Evolutionary conservation across 2,329 filamentous ascomycete species (phyloP).

Genomic region (Sclerotinia trifoliorum): DNA sequence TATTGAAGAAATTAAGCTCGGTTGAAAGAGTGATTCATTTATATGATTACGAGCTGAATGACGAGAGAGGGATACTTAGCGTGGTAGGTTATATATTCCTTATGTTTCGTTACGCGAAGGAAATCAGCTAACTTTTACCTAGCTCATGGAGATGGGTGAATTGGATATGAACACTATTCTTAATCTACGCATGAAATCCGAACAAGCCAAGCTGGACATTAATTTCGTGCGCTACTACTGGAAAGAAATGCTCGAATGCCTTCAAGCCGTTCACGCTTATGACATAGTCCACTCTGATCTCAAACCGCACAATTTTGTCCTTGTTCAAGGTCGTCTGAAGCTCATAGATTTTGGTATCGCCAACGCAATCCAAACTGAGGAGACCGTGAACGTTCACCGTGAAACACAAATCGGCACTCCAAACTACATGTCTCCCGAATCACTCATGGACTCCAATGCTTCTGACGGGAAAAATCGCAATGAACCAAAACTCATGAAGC

Average conservation of each 20-base stretch:
- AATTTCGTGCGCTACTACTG: conserved; percentile 96
- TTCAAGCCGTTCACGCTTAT: conserved; percentile 81
- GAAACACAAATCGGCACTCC: conserved; percentile 94
- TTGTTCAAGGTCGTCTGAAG: conserved; percentile 86
- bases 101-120: background rate
- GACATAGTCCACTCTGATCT: conserved; percentile 97
- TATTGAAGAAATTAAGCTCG: conserved; percentile 76
- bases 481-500: conserved; percentile 77
- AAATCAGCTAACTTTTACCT: conserved; percentile 6
- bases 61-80: conserved; percentile 83
- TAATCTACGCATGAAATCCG: conserved; percentile 66
- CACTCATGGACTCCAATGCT: conserved; percentile 80
- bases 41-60: conserved; percentile 90
- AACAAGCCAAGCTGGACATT: conserved; percentile 76
- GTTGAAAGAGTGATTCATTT: conserved; percentile 89
- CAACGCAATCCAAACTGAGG: conserved; percentile 91
- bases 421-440: conserved; percentile 98
- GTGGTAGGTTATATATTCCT: conserved; percentile 56
- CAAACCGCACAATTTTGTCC: conserved; percentile 95
- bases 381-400: conserved; percentile 96
- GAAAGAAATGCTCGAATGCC: conserved; percentile 98
- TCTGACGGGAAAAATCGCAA: conserved; percentile 43
- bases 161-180: conserved; percentile 87
- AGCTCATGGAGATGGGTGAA: conserved; percentile 98
- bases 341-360: conserved; percentile 99